Conservation (phyloP, 2,329 filamentous ascomycete genomes). For the Penicillium thymicola region DNA sequence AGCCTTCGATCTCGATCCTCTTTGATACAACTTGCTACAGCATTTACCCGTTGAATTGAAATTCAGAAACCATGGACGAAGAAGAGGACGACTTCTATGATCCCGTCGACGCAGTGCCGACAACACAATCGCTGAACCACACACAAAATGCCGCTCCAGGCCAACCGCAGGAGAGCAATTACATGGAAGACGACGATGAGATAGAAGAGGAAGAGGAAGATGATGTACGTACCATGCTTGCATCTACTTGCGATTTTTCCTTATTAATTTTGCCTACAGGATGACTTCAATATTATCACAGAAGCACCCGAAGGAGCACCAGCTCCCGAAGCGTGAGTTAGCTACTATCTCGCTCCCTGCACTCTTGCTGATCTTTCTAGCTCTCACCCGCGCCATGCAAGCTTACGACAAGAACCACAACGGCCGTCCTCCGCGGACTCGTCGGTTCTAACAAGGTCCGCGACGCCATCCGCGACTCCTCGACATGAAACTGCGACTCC, state of each 20-base stretch:
- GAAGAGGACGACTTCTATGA: conserved; percentile 49
- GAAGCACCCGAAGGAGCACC: conserved; percentile 45
- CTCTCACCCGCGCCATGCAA: conserved; percentile 39
- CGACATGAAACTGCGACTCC: conserved; percentile 34
- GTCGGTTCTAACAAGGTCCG: conserved; percentile 30
- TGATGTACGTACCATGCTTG: conserved; percentile 19
- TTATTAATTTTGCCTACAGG: conserved; percentile 29
- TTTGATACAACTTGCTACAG: conserved; percentile 10
- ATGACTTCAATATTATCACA: conserved; percentile 51
- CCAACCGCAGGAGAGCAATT: conserved; percentile 35
- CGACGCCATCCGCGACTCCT: conserved; percentile 33
- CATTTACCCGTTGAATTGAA: conserved; percentile 4
- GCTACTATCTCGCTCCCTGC: background rate
- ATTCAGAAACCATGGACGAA: conserved; percentile 40
- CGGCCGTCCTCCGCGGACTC: conserved; percentile 35
- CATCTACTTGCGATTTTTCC: background rate
- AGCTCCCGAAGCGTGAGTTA: conserved; percentile 37
- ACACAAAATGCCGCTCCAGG: conserved; percentile 25
- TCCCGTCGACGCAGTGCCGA: conserved; percentile 38
- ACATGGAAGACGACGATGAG: conserved; percentile 41
- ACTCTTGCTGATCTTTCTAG: conserved; percentile 28
- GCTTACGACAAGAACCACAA: conserved; percentile 35
- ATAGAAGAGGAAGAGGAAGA: conserved; percentile 41
- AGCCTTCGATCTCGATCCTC: conserved; percentile 13
- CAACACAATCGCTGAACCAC: conserved; percentile 29